phyloP scores from a whole-genome alignment of 2,329 filamentous ascomycete genomes.

The Colletotrichum caudatum region DNA sequence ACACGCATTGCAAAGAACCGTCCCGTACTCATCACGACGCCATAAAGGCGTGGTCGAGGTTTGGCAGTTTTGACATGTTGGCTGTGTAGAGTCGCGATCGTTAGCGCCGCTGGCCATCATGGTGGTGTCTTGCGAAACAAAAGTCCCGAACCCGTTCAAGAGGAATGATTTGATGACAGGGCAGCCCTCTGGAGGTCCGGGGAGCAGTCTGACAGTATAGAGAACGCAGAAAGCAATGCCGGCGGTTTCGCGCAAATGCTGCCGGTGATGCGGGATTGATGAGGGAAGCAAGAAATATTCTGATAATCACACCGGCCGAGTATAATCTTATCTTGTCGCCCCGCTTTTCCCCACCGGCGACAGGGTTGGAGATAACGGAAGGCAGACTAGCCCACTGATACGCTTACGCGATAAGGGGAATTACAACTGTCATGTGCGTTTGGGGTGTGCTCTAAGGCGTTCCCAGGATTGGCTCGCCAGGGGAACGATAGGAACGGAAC shows the following conservation, averaged over 20 bases:
- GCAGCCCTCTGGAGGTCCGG: not conserved
- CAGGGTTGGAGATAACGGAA: slow-evolving; percentile 12
- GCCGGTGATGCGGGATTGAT: slow-evolving; percentile 14
- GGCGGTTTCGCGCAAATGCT: slow-evolving; percentile 10
- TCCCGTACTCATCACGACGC: slow-evolving; percentile 95
- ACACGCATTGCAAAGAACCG: slow-evolving; percentile 98
- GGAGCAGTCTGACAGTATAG: too few species aligned
- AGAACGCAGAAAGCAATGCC: not conserved
- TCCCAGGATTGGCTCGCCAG: slow-evolving; percentile 11
- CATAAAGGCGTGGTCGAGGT: slow-evolving; percentile 97
- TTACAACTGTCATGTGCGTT: slow-evolving; percentile 8
- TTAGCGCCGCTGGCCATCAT: slow-evolving; percentile 68
- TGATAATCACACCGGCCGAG: not conserved
- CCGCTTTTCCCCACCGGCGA: slow-evolving; percentile 6
- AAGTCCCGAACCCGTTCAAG: not conserved
- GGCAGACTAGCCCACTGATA: slow-evolving; percentile 12
- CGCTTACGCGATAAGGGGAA: slow-evolving; percentile 13
- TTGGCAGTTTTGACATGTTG: slow-evolving; percentile 94
- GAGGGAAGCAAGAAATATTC: slow-evolving; percentile 13
- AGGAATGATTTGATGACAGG: not conserved
- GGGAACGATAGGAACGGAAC: slow-evolving; percentile 16
- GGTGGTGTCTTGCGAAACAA: slow-evolving; percentile 40
- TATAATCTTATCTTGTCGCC: slow-evolving; percentile 8
- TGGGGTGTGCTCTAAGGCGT: not conserved
- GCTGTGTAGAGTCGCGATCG: slow-evolving; percentile 78